phyloP scores from a whole-genome alignment of 768 basidiomycete species.

The Psilocybe cyanescens region DNA sequence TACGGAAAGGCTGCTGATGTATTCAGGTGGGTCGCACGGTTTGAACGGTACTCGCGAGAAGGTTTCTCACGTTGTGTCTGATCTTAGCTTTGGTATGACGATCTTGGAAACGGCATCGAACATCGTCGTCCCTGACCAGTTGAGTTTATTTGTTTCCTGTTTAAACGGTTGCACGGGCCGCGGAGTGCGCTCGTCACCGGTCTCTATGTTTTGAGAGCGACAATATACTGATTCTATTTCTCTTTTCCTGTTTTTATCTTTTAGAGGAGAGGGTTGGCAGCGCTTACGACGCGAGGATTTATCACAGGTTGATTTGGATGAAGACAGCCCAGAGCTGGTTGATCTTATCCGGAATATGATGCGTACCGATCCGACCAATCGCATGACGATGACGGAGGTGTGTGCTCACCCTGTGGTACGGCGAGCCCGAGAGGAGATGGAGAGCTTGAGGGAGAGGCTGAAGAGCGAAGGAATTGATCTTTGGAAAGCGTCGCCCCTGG shows the following conservation, averaged over 20 bases:
- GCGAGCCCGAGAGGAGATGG: slow-evolving; percentile 70
- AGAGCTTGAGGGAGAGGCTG: slow-evolving; percentile 41
- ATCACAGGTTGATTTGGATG: slow-evolving; percentile 74
- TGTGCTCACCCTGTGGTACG: slow-evolving; percentile 65
- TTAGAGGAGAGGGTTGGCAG: slow-evolving; percentile 93
- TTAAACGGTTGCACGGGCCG: slow-evolving; percentile 19
- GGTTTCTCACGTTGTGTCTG: slow-evolving; percentile 44
- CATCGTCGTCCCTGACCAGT: slow-evolving; percentile 97
- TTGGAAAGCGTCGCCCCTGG: slow-evolving; percentile 65
- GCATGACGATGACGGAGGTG: slow-evolving; percentile 61
- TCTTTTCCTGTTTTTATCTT: slow-evolving; percentile 16
- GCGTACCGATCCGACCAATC: slow-evolving; percentile 65
- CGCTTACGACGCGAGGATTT: slow-evolving; percentile 91
- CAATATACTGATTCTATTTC: slow-evolving; percentile 26
- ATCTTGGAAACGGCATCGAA: slow-evolving; percentile 95
- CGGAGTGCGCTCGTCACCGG: slow-evolving; percentile 3
- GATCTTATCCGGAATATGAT: slow-evolving; percentile 78
- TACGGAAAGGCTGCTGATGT: slow-evolving; percentile 96
- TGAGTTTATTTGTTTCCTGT: slow-evolving; percentile 40
- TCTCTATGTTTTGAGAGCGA: slow-evolving; percentile 10
- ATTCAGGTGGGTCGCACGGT: slow-evolving; percentile 77
- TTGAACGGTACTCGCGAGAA: slow-evolving; percentile 28
- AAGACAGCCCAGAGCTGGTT: slow-evolving; percentile 66
- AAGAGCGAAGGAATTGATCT: slow-evolving; percentile 37
- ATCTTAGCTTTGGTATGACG: slow-evolving; percentile 87